Evolutionary conservation across 1,139 yeast genomes (phyloP).

Genomic region (Nakaseomyces uthaithaninus): DNA sequence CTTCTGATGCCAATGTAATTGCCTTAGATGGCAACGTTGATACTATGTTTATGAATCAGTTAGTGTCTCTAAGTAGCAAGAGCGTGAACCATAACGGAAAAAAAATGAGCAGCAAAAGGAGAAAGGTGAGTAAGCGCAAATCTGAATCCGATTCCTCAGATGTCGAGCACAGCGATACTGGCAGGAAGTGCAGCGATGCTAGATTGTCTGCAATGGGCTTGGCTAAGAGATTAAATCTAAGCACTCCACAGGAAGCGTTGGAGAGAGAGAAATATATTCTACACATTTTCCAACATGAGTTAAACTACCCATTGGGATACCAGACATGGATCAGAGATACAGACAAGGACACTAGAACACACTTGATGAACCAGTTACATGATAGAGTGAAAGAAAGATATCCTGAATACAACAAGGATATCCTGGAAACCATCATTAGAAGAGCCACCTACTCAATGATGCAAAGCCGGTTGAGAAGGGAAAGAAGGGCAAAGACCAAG

Average conservation of each 20-base stretch:
- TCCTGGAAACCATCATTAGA: constrained; percentile 62
- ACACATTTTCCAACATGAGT: constrained; percentile 45
- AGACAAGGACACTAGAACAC: constrained; percentile 41
- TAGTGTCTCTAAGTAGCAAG: neutral
- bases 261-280: constrained; percentile 54
- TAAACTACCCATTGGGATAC: constrained; percentile 63
- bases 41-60: neutral
- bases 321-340: constrained; percentile 81
- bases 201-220: constrained; percentile 51
- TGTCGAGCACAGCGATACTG: constrained; percentile 3
- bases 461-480: constrained; percentile 70
- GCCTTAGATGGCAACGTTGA: neutral
- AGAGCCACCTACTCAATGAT: constrained; percentile 72
- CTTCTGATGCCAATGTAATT: neutral
- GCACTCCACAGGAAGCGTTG: constrained; percentile 47
- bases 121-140: constrained; percentile 1
- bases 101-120: neutral
- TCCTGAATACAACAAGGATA: constrained; percentile 44
- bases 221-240: constrained; percentile 46
- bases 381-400: constrained; percentile 41
- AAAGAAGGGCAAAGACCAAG: constrained; percentile 44
- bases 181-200: constrained; percentile 41
- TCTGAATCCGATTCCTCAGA: constrained; percentile 9
- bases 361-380: constrained; percentile 44
- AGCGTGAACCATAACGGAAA: neutral